Conservation (phyloP, 2,329 filamentous ascomycete species). For the Mollisia scopiformis region DNA sequence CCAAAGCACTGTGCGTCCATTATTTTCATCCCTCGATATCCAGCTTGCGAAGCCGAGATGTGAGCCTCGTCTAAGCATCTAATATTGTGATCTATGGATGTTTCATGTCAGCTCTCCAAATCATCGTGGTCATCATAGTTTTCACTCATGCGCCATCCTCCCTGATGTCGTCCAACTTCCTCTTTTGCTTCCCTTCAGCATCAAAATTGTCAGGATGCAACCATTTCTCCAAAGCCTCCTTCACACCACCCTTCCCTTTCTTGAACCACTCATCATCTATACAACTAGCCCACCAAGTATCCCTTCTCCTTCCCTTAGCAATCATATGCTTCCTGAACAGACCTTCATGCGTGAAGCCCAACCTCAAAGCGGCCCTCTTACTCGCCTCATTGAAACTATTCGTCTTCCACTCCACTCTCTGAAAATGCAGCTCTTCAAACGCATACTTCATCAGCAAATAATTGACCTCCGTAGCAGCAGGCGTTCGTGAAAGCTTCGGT, state of each 20-base stretch:
- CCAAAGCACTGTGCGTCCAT: too few species aligned
- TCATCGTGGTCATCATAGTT: not conserved
- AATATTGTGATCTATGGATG: not conserved
- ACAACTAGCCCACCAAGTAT: constrained; percentile 64
- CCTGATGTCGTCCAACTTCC: constrained; percentile 41
- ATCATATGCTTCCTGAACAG: constrained; percentile 65
- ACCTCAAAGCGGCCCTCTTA: constrained; percentile 53
- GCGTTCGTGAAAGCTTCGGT: constrained; percentile 52
- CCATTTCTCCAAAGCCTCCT: constrained; percentile 51
- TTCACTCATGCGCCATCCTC: not conserved
- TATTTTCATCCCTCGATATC: not conserved
- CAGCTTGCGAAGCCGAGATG: not conserved
- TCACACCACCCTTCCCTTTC: constrained; percentile 55
- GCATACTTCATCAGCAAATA: constrained; percentile 57
- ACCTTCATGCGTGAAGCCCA: constrained; percentile 64
- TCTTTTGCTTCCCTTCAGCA: constrained; percentile 52
- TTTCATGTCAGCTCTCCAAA: not conserved
- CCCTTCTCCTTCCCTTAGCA: constrained; percentile 56
- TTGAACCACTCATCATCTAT: constrained; percentile 62
- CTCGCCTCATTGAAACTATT: constrained; percentile 58
- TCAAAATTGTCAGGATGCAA: constrained; percentile 43
- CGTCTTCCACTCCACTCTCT: constrained; percentile 67
- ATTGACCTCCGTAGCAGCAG: constrained; percentile 58
- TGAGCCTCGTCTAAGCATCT: not conserved
- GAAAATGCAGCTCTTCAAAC: constrained; percentile 56